Base-by-base conservation (phyloP, 495 filamentous ascomycete genomes). In the Hypoxylon crocopeplum region DNA sequence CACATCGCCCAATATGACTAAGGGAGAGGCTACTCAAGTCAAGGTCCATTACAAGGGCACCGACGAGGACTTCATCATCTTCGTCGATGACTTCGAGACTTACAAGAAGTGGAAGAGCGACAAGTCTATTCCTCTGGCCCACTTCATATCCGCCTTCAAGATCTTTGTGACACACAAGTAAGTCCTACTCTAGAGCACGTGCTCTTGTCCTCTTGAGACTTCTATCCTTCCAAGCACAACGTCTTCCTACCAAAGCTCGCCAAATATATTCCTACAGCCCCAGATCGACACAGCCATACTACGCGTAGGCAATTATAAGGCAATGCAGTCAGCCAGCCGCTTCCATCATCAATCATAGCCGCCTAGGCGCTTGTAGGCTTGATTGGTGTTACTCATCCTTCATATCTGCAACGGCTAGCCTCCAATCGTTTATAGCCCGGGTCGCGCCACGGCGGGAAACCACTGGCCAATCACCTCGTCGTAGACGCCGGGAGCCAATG, bases 1-100 rank as follows among this genome's bases (percentile, higher is more conserved):
- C 47, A 30, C 60, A 58, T 48, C 63, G 48, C 52, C 60, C 74
- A 85, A 66, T 40, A 96, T 93, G 90, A 69, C 88, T 75, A 89
- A 90, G 70, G 91, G 87, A 78, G 91, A 92, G 80, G 83, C 82
- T 46, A 67, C 72, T 42, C 81, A 86, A 69, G 77, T 77, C 78
- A 97, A 95, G 79, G 83, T 96, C 75, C 86, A 95, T 86, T 93
- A 87, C 86, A 89, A 92, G 81, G 93, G 94, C 79, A 77, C 79
- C 48, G 80, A 83, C 17, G 92, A 98, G 24, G 91, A 97, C 82
- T 98, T 93, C 71, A 76, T 98, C 71, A 81, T 97, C 79, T 91
- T 96, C 73, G 81, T 95, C 48, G 92, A 97, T 52, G 88, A 88
- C 70, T 61, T 79, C 13, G 72, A 88, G 17, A 80, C 81, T 33